Percentiles rank a stretch among this genome's conserved stretches.
phyloP scores from a whole-genome alignment of 2,329 filamentous ascomycete species.

The Paecilomyces formosus region DNA sequence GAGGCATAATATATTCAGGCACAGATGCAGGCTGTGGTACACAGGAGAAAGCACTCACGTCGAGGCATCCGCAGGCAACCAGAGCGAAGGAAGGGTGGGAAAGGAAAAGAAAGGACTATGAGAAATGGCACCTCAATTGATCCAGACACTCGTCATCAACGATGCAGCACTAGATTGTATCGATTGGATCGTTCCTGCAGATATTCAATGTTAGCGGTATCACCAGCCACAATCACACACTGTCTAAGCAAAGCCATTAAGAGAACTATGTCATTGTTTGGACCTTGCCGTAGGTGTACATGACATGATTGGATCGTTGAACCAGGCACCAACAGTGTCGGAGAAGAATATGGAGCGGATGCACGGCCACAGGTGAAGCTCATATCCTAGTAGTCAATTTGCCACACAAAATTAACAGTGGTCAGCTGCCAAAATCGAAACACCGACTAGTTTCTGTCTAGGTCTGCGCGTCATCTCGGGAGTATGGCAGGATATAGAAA shows the following conservation, averaged over 20 bases:
- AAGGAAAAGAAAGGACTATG: neutral
- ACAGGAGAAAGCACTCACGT: neutral
- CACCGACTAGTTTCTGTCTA: neutral
- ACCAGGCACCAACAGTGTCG: neutral
- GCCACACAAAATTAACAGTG: neutral
- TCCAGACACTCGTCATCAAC: neutral
- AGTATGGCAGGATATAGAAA: neutral
- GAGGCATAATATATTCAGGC: neutral
- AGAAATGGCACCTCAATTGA: neutral
- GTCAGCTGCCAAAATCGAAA: neutral
- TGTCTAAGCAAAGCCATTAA: neutral
- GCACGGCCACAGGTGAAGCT: neutral
- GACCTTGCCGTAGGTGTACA: neutral
- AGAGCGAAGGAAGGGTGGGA: neutral
- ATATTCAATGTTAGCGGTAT: neutral
- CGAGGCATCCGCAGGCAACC: neutral
- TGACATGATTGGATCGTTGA: neutral
- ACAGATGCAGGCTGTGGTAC: neutral
- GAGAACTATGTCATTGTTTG: neutral
- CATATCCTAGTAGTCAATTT: neutral
- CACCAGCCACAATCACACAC: neutral
- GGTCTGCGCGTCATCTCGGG: neutral
- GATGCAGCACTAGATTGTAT: neutral
- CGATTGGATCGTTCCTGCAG: neutral
- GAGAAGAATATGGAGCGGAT: neutral